Conservation (phyloP, 75 land plant genomes). For the Azolla pinnata region DNA sequence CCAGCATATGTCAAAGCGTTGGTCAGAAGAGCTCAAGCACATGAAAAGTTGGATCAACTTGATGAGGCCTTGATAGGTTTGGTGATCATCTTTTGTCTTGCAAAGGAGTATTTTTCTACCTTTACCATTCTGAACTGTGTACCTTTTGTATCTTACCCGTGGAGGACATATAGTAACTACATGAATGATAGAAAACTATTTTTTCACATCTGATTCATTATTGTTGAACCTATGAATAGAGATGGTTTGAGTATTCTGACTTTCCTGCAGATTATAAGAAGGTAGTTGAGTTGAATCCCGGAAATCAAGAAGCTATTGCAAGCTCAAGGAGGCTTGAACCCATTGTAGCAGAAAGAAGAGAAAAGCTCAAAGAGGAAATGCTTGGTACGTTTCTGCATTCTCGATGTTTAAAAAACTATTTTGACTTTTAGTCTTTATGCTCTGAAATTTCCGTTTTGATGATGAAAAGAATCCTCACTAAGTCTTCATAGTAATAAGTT, state of each 20-base stretch:
- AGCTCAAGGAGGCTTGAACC: slow-evolving; percentile 53
- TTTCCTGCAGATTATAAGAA: slow-evolving; percentile 73
- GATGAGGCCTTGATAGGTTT: slow-evolving; percentile 86
- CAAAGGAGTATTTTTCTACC: background rate
- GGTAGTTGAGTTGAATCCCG: slow-evolving; percentile 68
- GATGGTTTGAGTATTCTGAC: background rate
- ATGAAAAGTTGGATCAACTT: slow-evolving; percentile 75
- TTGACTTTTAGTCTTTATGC: slow-evolving; percentile 5
- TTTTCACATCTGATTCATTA: no score
- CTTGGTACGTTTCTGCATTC: slow-evolving; percentile 44
- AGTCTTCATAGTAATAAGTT: no score
- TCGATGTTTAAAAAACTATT: background rate
- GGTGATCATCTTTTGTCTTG: background rate
- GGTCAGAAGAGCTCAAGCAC: slow-evolving; percentile 74
- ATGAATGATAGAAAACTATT: no score
- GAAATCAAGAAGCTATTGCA: slow-evolving; percentile 57
- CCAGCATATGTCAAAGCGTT: slow-evolving; percentile 84
- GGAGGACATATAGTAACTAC: background rate
- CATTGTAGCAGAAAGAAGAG: slow-evolving; percentile 66
- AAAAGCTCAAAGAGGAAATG: slow-evolving; percentile 96
- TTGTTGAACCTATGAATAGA: no score
- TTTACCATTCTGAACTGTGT: background rate
- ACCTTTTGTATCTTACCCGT: background rate
- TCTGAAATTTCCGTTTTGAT: no score
- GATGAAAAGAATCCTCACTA: no score